Evolutionary conservation across 2,329 filamentous ascomycete species (phyloP).

Genomic region (Cladophialophora exuberans): DNA sequence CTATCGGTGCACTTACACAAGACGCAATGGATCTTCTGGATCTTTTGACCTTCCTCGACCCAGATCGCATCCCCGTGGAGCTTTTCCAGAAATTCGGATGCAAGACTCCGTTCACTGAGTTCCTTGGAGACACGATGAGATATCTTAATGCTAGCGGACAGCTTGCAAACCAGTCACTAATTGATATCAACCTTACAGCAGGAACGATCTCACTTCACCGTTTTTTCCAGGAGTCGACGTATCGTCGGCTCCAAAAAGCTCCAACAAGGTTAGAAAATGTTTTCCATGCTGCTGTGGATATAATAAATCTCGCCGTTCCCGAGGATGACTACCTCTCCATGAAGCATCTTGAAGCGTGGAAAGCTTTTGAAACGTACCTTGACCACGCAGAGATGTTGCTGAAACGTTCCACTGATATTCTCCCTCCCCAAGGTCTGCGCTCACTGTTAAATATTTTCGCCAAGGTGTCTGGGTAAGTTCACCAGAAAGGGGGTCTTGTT

Average conservation of each 20-base stretch:
- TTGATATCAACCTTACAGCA: background rate
- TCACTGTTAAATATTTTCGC: background rate
- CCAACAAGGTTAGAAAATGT: background rate
- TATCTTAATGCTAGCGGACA: background rate
- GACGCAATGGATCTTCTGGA: slow-evolving; percentile 37
- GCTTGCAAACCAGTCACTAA: background rate
- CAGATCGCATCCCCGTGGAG: background rate
- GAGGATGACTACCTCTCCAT: background rate
- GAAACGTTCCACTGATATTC: background rate
- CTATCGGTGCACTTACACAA: background rate
- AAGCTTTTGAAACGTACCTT: background rate
- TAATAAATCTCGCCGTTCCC: background rate
- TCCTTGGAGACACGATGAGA: background rate
- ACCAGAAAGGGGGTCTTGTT: background rate
- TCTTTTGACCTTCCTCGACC: slow-evolving; percentile 2
- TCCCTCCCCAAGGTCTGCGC: background rate
- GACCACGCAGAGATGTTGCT: background rate
- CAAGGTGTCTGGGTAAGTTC: background rate
- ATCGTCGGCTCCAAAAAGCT: background rate
- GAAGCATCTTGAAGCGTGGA: background rate
- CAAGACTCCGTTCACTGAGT: background rate
- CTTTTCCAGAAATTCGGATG: background rate
- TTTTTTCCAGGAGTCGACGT: background rate
- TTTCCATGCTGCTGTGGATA: background rate
- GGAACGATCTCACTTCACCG: background rate